phyloP scores from a whole-genome alignment of 148 eudicot genomes.

The Vaccinium macrocarpon region DNA sequence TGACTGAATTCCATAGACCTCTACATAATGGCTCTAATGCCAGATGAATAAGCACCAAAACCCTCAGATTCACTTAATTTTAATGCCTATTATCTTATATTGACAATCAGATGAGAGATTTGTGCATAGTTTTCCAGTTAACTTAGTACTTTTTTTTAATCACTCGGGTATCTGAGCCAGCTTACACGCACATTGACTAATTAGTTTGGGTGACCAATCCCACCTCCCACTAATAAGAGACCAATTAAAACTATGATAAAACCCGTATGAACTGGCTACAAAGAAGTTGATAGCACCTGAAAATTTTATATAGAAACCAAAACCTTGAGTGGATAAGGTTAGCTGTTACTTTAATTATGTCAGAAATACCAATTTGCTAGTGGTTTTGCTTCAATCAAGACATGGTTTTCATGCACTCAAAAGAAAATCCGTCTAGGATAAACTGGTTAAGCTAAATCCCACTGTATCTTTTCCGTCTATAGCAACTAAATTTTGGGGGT shows the following conservation, averaged over 20 bases:
- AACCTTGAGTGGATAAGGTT: not conserved
- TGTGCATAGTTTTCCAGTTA: too few relatives aligned
- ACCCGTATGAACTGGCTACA: not conserved
- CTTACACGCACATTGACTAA: not conserved
- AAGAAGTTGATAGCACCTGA: not conserved
- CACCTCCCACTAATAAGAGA: not conserved
- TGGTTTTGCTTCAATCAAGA: not conserved
- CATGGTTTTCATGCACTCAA: not conserved
- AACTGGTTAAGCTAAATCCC: conserved; percentile 46
- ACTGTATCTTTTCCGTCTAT: conserved; percentile 40
- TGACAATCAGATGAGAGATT: too few relatives aligned
- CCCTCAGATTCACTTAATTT: too few relatives aligned
- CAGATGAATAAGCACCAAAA: too few relatives aligned
- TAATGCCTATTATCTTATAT: too few relatives aligned
- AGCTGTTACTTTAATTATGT: not conserved
- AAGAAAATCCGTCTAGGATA: not conserved
- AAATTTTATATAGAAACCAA: not conserved
- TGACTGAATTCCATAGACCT: too few relatives aligned
- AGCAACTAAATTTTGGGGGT: conserved; percentile 32
- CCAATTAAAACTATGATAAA: not conserved
- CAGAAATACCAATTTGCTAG: not conserved
- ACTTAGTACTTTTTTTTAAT: too few relatives aligned
- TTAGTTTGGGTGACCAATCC: not conserved
- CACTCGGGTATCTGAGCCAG: too few relatives aligned
- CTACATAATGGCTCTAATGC: too few relatives aligned